Evolutionary conservation across 805 yeast species (phyloP), one percentile per base, ranked within the genome.

Genomic region (Peterozyma toletana): DNA sequence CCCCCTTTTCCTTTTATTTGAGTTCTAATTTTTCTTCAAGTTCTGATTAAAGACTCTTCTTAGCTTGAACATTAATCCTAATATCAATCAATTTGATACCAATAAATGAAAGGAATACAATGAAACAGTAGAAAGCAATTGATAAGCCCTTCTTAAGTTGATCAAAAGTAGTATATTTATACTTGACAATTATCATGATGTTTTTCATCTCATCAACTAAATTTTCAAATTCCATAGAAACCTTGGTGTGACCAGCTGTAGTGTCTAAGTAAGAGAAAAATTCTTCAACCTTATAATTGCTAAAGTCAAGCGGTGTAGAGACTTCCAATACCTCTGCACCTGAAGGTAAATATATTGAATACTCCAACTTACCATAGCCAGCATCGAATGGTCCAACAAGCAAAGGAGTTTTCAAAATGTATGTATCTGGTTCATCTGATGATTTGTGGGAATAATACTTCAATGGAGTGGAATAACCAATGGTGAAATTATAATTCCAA

Each of bases 401-500:
- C 17, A 89, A 55, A 13, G 96, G 95, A 30, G 90, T 76, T 42
- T 69, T 73, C 30, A 85, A 64, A 11, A 84, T 57, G 57, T 77
- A 86, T 11, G 68, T 62, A 46, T 76, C 80, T 21, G 27, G 27
- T 10, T 67, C 66, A 16, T 52, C 55, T 27, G 52, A 47, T 14
- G 69, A 52, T 35, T 60, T 54, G 52, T 65, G 78, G 42, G 86
- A 68, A 51, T 73, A 81, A 38, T 76, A 64, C 13, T 66, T 55
- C 36, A 90, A 63, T 16, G 70, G 66, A 50, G 78, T 75, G 40
- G 82, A 77, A 96, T 96, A 93, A n/a, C 98, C 98, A 53, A 91
- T 63, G 17, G 98, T 93, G 71, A 87, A 93, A 65, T 91, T 88
- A 65, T 88, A 91, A 55, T 81, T 75, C 99, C 99, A 93, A 37